Base-by-base conservation (phyloP, 2,329 filamentous ascomycete genomes). In the Gliomastix tumulicola region DNA sequence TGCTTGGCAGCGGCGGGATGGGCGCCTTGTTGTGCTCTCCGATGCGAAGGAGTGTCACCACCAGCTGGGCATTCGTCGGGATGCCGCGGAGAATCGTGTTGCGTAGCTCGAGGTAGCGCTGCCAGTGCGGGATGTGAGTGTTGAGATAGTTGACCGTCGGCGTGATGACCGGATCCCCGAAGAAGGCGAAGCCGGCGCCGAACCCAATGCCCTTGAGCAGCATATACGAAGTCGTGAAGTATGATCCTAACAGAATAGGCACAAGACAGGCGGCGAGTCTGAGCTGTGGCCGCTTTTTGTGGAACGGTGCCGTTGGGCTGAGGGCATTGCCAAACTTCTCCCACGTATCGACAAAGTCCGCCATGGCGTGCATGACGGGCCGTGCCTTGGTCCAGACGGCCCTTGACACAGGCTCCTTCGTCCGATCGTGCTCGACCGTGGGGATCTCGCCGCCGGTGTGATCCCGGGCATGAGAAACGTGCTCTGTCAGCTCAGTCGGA, bases 21-120 rank as follows among this genome's bases (percentile, higher is more conserved):
- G 88, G 88, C 1, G 84, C 81, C 45, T 84, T 84, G 59, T 89
- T 89, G 10, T 76, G 76, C 59, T 94, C 88, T 28, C 86, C 87
- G 21, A 90, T 79, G 6, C 88, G 82, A 10, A 94, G 75, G 2
- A 94, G 69, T 0, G 87, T 94, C 20, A 94, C 65, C 0, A 86
- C 80, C 15, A 94, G 74, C 51, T 94, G 88, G 4, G 86, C 85
- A 52, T 94, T 92, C 3, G 87, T 94, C 1, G 88, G 88, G 0
- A 92, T 80, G 3, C 86, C 85, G 51, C 84, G 86, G 35, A 94
- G 74, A 2, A 92, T 55, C 0, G 83, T 87, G 47, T 88, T 88
- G 41, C 82, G 73, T 10, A 88, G 60, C 49, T 88, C 80, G 13
- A 90, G 65, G 7, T 87, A 65, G 46, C 82, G 84, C 49, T 85